Base-by-base conservation (phyloP, 2,329 filamentous ascomycete species). In the Botryotinia narcissicola region DNA sequence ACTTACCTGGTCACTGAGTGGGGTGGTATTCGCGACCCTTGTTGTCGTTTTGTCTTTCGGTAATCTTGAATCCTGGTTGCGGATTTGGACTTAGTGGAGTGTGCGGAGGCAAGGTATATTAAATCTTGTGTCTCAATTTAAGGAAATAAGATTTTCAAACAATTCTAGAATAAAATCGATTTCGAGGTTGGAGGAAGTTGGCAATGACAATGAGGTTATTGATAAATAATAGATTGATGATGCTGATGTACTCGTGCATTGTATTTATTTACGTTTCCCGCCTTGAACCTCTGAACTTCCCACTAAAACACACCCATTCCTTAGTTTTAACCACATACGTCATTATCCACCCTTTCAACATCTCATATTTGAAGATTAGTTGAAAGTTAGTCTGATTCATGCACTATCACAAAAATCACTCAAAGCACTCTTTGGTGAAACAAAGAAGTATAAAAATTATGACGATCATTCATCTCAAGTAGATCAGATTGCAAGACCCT, bases 391-490 rank as follows among this genome's bases (percentile, higher is more conserved):
- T 29, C 9, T 12, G 40, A 68, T 68, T 42, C 4, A 42, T 68
- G 46, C 46, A 42, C 25, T 32, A n/a, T 48, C 46, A 54, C 25
- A 54, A 67, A 37, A 37, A 37, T 37, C 32, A n/a, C 35, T n/a
- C 14, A n/a, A 18, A 51, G 10, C 32, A 18, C 35, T n/a, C 14
- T 42, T 20, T 4, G 46, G 40, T 68, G 46, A 40, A 68, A 54
- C 64, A 68, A 54, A 54, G 46, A 68, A 29, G 18, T 8, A 6
- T 12, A 12, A 37, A 54, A 42, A 4, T 20, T 20, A 68, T 54
- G 64, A 68, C 46, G 32, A 54, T 67, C 64, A 29, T 29, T 67
- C 64, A 67, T 67, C 64, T 67, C 64, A 51, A 67, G 32, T 54
- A 40, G 25, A 46, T 54, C 32, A 46, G 35, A 68, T 68, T 25